These are phyloP conservation scores for Albatrellus ellisii DNA, from an alignment of 768 basidiomycete species.

Conservation along the genomic window DNA sequence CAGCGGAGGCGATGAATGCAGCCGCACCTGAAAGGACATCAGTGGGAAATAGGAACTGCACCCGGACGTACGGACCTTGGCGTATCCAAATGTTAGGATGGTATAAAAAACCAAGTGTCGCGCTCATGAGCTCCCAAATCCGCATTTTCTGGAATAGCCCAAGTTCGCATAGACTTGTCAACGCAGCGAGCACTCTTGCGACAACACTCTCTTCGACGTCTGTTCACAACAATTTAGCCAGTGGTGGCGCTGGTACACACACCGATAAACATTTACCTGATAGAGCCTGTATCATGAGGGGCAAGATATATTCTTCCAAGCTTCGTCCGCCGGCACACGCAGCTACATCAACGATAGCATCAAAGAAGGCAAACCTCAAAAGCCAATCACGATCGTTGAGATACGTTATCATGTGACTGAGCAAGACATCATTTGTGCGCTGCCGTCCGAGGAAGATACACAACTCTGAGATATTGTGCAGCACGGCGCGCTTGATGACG, in stretches of 20 bases:
- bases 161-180: constrained; percentile 83
- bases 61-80: constrained; percentile 42
- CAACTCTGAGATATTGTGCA: constrained; percentile 76
- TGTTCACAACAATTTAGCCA: constrained; percentile 21
- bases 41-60: not conserved
- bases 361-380: constrained; percentile 84
- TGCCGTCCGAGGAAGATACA: constrained; percentile 91
- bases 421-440: constrained; percentile 86
- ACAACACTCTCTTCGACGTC: constrained; percentile 95
- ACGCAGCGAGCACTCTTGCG: constrained; percentile 73
- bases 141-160: constrained; percentile 87
- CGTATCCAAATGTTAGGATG: constrained; percentile 96
- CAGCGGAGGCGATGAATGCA: constrained; percentile 79
- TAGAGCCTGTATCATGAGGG: constrained; percentile 89
- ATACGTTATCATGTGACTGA: constrained; percentile 81
- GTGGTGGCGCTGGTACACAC: not conserved
- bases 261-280: constrained; percentile 42
- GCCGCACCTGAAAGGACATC: constrained; percentile 46
- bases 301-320: constrained; percentile 93
- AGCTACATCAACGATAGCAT: constrained; percentile 90
- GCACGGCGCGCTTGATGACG: constrained; percentile 81
- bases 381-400: constrained; percentile 90
- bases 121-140: constrained; percentile 95
- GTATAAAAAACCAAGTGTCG: constrained; percentile 78
- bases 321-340: constrained; percentile 86